phyloP scores from a whole-genome alignment of 768 basidiomycete genomes.

The Boletus eberwhitei region DNA sequence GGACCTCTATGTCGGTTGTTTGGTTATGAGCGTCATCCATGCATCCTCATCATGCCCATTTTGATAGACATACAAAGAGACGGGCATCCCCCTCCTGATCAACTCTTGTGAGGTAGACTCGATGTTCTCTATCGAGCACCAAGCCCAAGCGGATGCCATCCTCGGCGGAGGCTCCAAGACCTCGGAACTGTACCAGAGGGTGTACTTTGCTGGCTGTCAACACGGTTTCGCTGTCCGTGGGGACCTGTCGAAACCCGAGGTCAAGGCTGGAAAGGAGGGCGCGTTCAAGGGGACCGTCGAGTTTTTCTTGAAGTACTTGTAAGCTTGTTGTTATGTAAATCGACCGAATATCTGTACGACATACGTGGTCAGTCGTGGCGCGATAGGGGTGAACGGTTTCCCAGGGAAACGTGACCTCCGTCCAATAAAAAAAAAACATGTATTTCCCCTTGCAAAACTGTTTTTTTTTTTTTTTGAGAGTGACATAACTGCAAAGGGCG shows the following conservation, averaged over 20 bases:
- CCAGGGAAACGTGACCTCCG: too few species aligned
- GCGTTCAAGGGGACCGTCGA: slow-evolving; percentile 47
- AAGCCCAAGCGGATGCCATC: slow-evolving; percentile 46
- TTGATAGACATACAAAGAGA: slow-evolving; percentile 45
- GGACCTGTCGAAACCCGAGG: slow-evolving; percentile 44
- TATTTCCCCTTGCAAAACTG: too few species aligned
- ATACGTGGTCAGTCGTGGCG: not conserved
- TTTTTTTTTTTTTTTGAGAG: too few species aligned
- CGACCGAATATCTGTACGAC: not conserved
- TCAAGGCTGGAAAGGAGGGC: slow-evolving; percentile 63
- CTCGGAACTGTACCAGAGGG: slow-evolving; percentile 36
- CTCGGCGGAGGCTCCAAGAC: slow-evolving; percentile 45
- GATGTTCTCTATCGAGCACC: slow-evolving; percentile 47
- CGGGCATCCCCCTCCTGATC: slow-evolving; percentile 61
- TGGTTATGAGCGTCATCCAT: not conserved
- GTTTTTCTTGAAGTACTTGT: slow-evolving; percentile 43
- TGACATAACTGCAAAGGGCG: too few species aligned
- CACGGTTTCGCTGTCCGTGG: slow-evolving; percentile 60
- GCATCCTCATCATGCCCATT: not conserved
- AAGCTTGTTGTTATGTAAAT: not conserved
- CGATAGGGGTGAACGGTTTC: too few species aligned
- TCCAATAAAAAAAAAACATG: too few species aligned
- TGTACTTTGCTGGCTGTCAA: slow-evolving; percentile 34
- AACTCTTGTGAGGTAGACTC: slow-evolving; percentile 58
- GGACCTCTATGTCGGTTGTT: slow-evolving; percentile 54